These are phyloP conservation scores for Podospora pseudopauciseta DNA, from an alignment of 495 filamentous ascomycete genomes.

Conservation along the genomic window DNA sequence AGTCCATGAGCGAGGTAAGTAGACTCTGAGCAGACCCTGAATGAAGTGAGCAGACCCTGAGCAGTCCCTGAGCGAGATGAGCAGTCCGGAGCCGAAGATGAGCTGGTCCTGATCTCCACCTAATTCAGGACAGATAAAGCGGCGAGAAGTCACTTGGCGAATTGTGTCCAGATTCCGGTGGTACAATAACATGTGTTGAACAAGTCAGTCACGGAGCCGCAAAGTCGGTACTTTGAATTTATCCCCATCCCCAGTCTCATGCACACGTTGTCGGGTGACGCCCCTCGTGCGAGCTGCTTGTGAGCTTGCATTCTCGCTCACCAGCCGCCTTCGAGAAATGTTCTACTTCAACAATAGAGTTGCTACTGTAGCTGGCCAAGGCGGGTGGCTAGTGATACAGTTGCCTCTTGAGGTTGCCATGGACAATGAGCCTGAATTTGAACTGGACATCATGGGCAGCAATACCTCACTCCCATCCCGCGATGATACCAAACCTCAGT, in stretches of 20 bases:
- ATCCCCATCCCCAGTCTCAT: constrained; percentile 2
- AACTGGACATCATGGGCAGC: neutral
- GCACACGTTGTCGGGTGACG: constrained; percentile 6
- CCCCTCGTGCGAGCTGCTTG: neutral
- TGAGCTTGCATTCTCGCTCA: neutral
- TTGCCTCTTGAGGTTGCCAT: neutral
- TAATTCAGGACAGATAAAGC: too few species aligned
- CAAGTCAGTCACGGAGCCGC: neutral
- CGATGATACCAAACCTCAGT: neutral
- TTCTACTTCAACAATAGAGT: neutral
- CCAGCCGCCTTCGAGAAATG: neutral
- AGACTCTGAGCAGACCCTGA: too few species aligned
- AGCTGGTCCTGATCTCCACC: too few species aligned
- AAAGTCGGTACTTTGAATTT: constrained; percentile 2
- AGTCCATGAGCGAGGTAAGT: too few species aligned
- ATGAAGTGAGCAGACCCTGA: too few species aligned
- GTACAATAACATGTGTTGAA: neutral
- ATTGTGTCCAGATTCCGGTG: too few species aligned
- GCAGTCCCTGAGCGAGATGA: too few species aligned
- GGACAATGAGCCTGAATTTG: neutral
- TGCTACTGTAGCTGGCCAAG: neutral
- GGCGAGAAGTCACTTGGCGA: too few species aligned
- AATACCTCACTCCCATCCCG: neutral
- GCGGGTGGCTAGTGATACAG: neutral
- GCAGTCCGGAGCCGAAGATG: too few species aligned